Evolutionary conservation across 345 rosid genomes (phyloP), one percentile per base, ranked within the genome.

Genomic region (Abelmoschus esculentus): DNA sequence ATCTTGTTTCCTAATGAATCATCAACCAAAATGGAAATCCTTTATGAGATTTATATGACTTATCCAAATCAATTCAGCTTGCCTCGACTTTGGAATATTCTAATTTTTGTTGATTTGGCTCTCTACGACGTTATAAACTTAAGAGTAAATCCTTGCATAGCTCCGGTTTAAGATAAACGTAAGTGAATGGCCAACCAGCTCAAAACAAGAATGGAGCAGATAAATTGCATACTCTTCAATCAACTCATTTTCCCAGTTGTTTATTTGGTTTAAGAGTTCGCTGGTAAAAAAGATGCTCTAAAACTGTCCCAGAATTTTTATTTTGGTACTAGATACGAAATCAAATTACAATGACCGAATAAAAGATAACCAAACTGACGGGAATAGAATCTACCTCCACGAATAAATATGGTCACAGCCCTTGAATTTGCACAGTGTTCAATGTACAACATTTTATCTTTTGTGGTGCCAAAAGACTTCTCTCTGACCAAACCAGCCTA

Each of bases 1-100:
- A 96, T 92, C 78, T 92, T 92, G 86, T 96, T 92, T 72, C 97
- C 97, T 96, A 75, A 75, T 66, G 19, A 64, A 83, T 70, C 63
- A 77, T 61, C 13, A 72, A 50, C 67, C 62, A 72, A 19, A 38
- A 5, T 36, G 11, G 19, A 55, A 2, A 36, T 0, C 17, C n/a
- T 11, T 15, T 7, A 38, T 70, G 17, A 70, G 28, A 58, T 10
- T 32, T 32, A 42, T 47, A 70, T 46, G 38, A 38, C 66, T 42
- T 12, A 47, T 44, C n/a, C 55, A 70, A n/a, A 40, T 66, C 73
- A 44, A 15, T 9, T 69, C 50, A 54, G 60, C 50, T 12, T 36
- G 56, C 56, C 4, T 66, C 47, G 1, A 66, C 8, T 5, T 36
- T 6, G n/a, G n/a, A 11, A 52, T 54, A 53, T 54, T 68, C 49